These are phyloP conservation scores for Porphyridium purpureum DNA, from an alignment of 23 red algal species.

Conservation along the genomic window DNA sequence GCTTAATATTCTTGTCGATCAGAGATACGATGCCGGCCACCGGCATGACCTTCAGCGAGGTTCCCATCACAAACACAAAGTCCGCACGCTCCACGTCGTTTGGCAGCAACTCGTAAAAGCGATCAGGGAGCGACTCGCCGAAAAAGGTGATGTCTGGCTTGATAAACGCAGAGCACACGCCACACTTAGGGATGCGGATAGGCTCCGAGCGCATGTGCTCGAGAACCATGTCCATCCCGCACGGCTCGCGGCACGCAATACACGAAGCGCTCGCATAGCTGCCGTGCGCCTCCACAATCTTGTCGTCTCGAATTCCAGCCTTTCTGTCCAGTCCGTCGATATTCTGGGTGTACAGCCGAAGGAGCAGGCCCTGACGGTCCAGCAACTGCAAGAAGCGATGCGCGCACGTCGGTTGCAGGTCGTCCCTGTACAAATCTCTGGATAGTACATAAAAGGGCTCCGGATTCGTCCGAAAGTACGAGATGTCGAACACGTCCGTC, in stretches of 20 bases:
- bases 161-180: conserved; percentile 13
- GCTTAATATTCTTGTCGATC: conserved; percentile 21
- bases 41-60: conserved; percentile 66
- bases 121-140: conserved; percentile 49
- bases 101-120: conserved; percentile 13
- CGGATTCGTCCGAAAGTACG: conserved; percentile 54
- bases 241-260: neutral
- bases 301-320: conserved; percentile 34
- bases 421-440: conserved; percentile 11
- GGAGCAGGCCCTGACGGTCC: conserved; percentile 28
- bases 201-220: neutral
- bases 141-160: conserved; percentile 99
- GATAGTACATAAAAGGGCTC: conserved; percentile 63
- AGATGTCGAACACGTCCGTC: conserved; percentile 60
- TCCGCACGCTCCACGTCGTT: conserved; percentile 42
- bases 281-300: conserved; percentile 69
- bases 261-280: conserved; percentile 46
- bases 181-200: neutral
- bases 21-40: conserved; percentile 39
- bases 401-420: conserved; percentile 27
- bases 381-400: conserved; percentile 65
- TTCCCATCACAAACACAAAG: conserved; percentile 79
- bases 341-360: conserved; percentile 87
- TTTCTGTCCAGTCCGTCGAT: conserved; percentile 78
- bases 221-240: neutral